Conservation (phyloP, 2,329 filamentous ascomycete genomes). For the Fusarium illudens region DNA sequence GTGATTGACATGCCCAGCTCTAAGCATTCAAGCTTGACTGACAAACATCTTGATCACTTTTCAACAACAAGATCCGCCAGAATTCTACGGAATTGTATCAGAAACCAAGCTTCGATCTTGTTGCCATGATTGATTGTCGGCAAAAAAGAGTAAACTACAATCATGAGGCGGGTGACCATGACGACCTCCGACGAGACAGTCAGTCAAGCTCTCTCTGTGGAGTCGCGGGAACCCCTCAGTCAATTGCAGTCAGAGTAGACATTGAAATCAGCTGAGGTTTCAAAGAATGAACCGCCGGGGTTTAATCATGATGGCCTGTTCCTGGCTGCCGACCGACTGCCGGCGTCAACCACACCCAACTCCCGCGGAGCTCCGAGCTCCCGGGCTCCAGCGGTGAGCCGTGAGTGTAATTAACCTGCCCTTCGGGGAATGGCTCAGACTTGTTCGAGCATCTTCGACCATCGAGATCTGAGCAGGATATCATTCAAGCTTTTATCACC, state of each 20-base stretch:
- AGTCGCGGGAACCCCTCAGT: background rate
- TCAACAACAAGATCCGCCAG: background rate
- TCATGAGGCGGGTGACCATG: background rate
- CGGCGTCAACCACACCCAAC: background rate
- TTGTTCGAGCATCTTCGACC: background rate
- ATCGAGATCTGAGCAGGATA: background rate
- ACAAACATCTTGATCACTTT: no score
- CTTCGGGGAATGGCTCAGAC: background rate
- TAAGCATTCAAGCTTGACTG: background rate
- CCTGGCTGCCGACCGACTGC: conserved; percentile 1
- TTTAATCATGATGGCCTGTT: conserved; percentile 1
- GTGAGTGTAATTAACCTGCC: background rate
- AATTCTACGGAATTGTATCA: background rate
- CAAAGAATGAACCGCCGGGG: background rate
- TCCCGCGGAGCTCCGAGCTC: background rate
- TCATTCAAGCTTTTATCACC: background rate
- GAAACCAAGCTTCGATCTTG: background rate
- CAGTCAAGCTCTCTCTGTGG: background rate
- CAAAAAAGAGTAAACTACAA: background rate
- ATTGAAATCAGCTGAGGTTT: background rate
- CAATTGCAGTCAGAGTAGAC: background rate
- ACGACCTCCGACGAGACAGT: background rate
- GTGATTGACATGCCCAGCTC: background rate
- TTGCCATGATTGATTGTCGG: background rate
- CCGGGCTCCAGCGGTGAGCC: conserved; percentile 1